Evolutionary conservation across 2,329 filamentous ascomycete genomes (phyloP).

Genomic region (Magnaporthales sp.): DNA sequence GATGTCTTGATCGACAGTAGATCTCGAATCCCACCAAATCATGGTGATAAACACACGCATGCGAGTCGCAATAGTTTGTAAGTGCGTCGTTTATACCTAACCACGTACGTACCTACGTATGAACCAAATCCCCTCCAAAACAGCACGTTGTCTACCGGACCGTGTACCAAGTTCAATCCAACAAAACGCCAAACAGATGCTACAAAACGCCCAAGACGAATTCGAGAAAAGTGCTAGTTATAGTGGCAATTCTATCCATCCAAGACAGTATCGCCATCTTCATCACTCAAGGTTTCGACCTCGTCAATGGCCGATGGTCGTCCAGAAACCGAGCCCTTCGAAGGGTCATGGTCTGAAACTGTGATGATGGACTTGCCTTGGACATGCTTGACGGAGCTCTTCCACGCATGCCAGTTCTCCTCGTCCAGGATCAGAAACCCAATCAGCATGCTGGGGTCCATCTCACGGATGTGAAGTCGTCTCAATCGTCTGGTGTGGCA

Average conservation of each 20-base stretch:
- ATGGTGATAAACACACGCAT: background rate
- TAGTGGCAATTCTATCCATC: constrained; percentile 7
- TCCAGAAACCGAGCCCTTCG: constrained; percentile 44
- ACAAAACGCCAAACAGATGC: constrained; percentile 4
- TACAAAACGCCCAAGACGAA: background rate
- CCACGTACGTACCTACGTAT: background rate
- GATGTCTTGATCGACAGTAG: background rate
- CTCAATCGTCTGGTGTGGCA: constrained; percentile 84
- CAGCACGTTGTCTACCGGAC: background rate
- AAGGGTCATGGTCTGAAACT: constrained; percentile 63
- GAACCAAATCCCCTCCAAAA: background rate
- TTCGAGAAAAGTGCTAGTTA: background rate
- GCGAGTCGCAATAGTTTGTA: background rate
- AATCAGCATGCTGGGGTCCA: constrained; percentile 97
- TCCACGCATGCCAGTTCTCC: constrained; percentile 79
- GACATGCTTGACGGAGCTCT: constrained; percentile 62
- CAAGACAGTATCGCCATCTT: constrained; percentile 35
- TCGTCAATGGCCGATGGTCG: constrained; percentile 74
- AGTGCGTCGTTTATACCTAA: background rate
- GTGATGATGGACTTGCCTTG: constrained; percentile 82
- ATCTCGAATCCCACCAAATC: background rate
- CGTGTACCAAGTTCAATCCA: background rate
- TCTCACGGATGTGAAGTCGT: constrained; percentile 75
- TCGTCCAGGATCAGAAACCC: constrained; percentile 81
- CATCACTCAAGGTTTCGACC: constrained; percentile 80